Percentiles rank a stretch among this genome's conserved stretches.
phyloP scores from a whole-genome alignment of 179 eudicot species.

The Patellifolia procumbens region DNA sequence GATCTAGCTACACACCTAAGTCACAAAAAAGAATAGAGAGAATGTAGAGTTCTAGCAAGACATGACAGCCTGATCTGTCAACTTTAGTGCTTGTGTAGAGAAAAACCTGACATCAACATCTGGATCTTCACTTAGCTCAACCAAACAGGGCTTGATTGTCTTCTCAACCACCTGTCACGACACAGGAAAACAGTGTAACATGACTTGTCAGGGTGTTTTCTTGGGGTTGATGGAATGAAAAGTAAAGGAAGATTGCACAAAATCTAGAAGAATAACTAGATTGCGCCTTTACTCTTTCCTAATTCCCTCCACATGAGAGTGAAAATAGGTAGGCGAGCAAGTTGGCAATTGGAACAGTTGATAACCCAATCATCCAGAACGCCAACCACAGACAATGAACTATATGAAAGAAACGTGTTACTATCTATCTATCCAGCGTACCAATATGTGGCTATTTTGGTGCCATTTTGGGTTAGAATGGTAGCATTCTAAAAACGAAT shows the following conservation, averaged over 20 bases:
- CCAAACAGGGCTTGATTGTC: slow-evolving; percentile 59
- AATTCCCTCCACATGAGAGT: background rate
- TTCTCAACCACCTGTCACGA: slow-evolving; percentile 56
- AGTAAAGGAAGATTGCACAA: background rate
- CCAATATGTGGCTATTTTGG: too few species aligned
- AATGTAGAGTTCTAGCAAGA: slow-evolving; percentile 29
- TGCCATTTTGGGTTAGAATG: too few species aligned
- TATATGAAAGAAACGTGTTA: too few species aligned
- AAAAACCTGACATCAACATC: slow-evolving; percentile 70
- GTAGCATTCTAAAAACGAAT: too few species aligned
- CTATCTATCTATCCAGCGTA: too few species aligned
- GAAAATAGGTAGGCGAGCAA: background rate
- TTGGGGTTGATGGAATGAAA: background rate
- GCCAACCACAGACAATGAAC: too few species aligned
- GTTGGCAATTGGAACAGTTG: background rate
- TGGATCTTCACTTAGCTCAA: slow-evolving; percentile 71
- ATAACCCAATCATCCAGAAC: background rate
- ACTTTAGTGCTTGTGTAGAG: slow-evolving; percentile 58
- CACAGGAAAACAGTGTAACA: background rate
- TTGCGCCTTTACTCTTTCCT: background rate
- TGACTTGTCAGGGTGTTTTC: background rate
- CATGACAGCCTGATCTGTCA: slow-evolving; percentile 59
- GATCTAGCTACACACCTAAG: slow-evolving; percentile 29
- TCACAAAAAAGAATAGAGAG: slow-evolving; percentile 13
- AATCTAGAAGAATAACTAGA: background rate